Conservation (phyloP, 768 basidiomycete genomes). For the Coprinopsis marcescibilis region DNA sequence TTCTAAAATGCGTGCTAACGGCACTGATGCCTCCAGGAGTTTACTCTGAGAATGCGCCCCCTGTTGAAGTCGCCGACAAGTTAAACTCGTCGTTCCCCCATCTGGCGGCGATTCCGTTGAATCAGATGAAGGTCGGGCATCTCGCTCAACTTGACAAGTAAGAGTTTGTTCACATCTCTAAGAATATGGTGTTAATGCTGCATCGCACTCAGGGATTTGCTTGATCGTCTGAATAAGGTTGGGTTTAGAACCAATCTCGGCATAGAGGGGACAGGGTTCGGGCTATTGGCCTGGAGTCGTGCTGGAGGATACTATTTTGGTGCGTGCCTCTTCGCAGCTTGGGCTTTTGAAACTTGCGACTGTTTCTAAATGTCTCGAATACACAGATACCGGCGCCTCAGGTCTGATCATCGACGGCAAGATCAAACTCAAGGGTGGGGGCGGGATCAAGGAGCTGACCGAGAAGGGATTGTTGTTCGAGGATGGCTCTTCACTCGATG, state of each 20-base stretch:
- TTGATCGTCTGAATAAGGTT: slow-evolving; percentile 34
- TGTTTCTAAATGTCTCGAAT: not conserved
- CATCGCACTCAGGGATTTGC: slow-evolving; percentile 20
- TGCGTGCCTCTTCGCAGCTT: slow-evolving; percentile 9
- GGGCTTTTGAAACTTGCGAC: not conserved
- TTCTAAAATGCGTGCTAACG: not conserved
- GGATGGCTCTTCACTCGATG: slow-evolving; percentile 39
- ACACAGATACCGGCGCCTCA: slow-evolving; percentile 56
- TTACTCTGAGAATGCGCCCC: slow-evolving; percentile 45
- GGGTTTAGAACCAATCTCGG: slow-evolving; percentile 43
- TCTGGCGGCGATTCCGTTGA: slow-evolving; percentile 17
- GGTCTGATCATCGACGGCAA: slow-evolving; percentile 60
- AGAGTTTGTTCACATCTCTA: not conserved
- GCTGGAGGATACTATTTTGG: slow-evolving; percentile 36
- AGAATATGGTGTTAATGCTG: not conserved
- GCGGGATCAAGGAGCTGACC: slow-evolving; percentile 39
- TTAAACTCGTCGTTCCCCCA: slow-evolving; percentile 44
- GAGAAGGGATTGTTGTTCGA: slow-evolving; percentile 41
- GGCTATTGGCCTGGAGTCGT: slow-evolving; percentile 24
- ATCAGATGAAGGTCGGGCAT: slow-evolving; percentile 15
- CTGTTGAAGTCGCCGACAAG: slow-evolving; percentile 45
- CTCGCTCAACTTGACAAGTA: slow-evolving; percentile 34
- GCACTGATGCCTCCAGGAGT: slow-evolving; percentile 13
- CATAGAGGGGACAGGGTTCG: slow-evolving; percentile 31
- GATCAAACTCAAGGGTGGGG: slow-evolving; percentile 67